Evolutionary conservation across 106 monocot species (phyloP), one percentile per base, ranked within the genome.

Genomic region (Acorus calamus): DNA sequence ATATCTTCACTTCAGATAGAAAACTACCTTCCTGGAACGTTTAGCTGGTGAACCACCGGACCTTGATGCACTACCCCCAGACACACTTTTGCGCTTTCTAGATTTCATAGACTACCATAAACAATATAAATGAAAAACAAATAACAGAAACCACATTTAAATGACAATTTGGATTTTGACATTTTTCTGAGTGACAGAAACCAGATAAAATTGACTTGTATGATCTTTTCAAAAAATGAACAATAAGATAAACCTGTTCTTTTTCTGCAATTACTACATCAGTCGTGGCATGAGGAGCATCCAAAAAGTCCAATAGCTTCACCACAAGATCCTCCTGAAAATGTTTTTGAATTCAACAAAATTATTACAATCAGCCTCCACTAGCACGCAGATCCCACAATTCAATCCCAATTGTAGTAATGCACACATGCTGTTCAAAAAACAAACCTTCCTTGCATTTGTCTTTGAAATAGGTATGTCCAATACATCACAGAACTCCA

Each of bases 221-320:
- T 28, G 28, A 28, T 28, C 28, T 28, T 28, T 28, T 28, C 28
- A 28, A 28, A 28, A 28, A 28, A 28, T 28, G 4, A 66, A 44
- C 10, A 47, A 2, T 47, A 6, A 56, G 42, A 11, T 62, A 58
- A 53, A 87, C 87, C 81, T 81, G 80, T 14, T 87, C 79, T 42
- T 75, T 83, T 42, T 87, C 85, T 53, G 83, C 71, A 76, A 76
- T 78, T 56, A 71, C 63, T 3, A 54, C 60, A 66, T 81, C 86
- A 61, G 72, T 76, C 56, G 77, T 71, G 62, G 73, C 69, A 78
- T 78, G 81, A 65, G 93, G 93, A 49, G 88, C 79, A 9, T 69
- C 86, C 74, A 94, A 66, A 66, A 94, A 94, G 46, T 94, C 93
- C 67, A 85, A 55, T 10, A 93, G 71, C 67, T 83, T 82, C 52